Evolutionary conservation across 2,329 filamentous ascomycete species (phyloP).

Genomic region (Claviceps cyperi): DNA sequence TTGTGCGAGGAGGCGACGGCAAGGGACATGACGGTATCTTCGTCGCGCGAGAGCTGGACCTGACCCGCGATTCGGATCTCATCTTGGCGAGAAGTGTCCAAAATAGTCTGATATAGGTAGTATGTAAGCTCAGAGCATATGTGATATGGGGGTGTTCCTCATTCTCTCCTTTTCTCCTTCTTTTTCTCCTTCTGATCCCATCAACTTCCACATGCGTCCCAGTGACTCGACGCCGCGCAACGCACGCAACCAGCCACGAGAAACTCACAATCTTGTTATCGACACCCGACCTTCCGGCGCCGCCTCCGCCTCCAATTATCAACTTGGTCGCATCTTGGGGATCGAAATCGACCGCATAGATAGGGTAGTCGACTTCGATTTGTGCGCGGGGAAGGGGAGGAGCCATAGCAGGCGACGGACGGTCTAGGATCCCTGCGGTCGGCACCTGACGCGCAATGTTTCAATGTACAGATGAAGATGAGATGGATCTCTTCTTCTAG

Average conservation of each 20-base stretch:
- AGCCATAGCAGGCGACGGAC: constrained; percentile 16
- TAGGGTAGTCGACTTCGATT: constrained; percentile 62
- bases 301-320: constrained; percentile 77
- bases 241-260: background rate
- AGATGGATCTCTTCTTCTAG: background rate
- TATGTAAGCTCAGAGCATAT: background rate
- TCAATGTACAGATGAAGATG: background rate
- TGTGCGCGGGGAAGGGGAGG: constrained; percentile 37
- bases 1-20: constrained; percentile 53
- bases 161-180: background rate
- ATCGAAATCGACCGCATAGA: constrained; percentile 82
- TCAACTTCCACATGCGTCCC: background rate
- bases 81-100: constrained; percentile 53
- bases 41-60: constrained; percentile 63
- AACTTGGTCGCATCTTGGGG: constrained; percentile 61
- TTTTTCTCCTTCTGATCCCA: background rate
- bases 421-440: background rate
- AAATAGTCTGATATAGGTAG: constrained; percentile 39
- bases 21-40: constrained; percentile 80
- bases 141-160: too few species aligned
- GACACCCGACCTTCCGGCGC: constrained; percentile 65
- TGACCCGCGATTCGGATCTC: constrained; percentile 54
- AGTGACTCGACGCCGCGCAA: background rate
- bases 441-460: background rate
- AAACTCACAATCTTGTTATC: constrained; percentile 68